Evolutionary conservation across 331 rosid genomes (phyloP).

Genomic region (Rhamnella rubrinervis): DNA sequence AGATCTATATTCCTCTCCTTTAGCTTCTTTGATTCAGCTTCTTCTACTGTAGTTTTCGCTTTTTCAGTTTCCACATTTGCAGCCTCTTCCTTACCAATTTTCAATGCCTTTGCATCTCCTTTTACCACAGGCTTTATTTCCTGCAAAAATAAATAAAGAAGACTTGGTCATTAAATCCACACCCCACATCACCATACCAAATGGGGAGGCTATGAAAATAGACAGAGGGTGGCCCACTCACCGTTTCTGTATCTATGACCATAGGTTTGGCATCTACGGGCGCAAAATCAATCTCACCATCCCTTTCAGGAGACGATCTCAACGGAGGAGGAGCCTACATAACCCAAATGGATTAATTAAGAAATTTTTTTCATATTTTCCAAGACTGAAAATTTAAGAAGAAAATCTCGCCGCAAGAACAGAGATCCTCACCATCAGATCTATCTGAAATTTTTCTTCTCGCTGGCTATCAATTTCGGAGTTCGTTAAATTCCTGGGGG

Average conservation of each 20-base stretch:
- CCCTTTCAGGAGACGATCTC: slow-evolving; percentile 92
- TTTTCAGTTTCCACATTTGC: slow-evolving; percentile 50
- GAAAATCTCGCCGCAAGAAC: slow-evolving; percentile 4
- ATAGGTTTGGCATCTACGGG: slow-evolving; percentile 49
- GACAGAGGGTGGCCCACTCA: slow-evolving; percentile 47
- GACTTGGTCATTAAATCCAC: slow-evolving; percentile 10
- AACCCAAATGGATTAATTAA: background rate
- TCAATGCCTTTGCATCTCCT: slow-evolving; percentile 55
- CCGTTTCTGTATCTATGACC: slow-evolving; percentile 62
- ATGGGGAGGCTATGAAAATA: slow-evolving; percentile 2
- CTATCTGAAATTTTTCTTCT: slow-evolving; percentile 85
- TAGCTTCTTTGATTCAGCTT: slow-evolving; percentile 47
- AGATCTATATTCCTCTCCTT: slow-evolving; percentile 62
- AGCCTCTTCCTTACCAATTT: slow-evolving; percentile 47
- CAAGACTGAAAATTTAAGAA: background rate
- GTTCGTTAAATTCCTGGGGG: slow-evolving; percentile 44
- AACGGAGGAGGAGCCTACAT: slow-evolving; percentile 72
- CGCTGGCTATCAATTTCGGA: slow-evolving; percentile 53
- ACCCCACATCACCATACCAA: slow-evolving; percentile 17
- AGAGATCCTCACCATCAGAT: slow-evolving; percentile 76
- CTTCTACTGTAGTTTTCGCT: slow-evolving; percentile 42
- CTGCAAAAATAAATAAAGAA: slow-evolving; percentile 40
- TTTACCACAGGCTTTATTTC: slow-evolving; percentile 52
- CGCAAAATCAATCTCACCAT: slow-evolving; percentile 49
- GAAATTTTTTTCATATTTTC: background rate